Evolutionary conservation across 129 eudicot genomes (phyloP).

Genomic region (Tanacetum coccineum): DNA sequence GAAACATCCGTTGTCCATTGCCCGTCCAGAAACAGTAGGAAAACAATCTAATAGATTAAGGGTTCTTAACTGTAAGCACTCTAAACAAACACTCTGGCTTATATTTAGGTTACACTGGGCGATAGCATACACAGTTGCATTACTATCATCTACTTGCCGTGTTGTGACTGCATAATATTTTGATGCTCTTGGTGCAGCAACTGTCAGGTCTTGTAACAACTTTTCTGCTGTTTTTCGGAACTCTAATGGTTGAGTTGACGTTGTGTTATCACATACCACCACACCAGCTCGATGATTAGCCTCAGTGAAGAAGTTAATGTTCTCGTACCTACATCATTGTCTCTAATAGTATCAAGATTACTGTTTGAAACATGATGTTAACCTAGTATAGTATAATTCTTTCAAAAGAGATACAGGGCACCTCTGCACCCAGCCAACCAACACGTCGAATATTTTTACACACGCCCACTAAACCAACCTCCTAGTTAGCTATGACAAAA

Average conservation of each 20-base stretch:
- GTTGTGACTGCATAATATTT: slow-evolving; percentile 45
- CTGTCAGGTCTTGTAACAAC: slow-evolving; percentile 42
- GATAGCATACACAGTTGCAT: slow-evolving; percentile 41
- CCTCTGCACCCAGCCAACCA: background rate
- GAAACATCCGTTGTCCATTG: slow-evolving; percentile 60
- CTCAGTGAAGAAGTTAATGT: slow-evolving; percentile 41
- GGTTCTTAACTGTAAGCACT: slow-evolving; percentile 48
- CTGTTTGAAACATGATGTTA: background rate
- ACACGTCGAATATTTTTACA: background rate
- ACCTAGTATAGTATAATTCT: background rate
- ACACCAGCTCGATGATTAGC: slow-evolving; percentile 46
- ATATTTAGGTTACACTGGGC: slow-evolving; percentile 55
- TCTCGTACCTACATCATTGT: slow-evolving; percentile 44
- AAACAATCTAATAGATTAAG: slow-evolving; percentile 35
- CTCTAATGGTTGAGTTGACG: slow-evolving; percentile 37
- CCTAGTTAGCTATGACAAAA: background rate
- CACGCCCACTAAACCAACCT: background rate
- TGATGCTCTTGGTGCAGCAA: slow-evolving; percentile 47
- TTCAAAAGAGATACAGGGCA: background rate
- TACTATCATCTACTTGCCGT: slow-evolving; percentile 25
- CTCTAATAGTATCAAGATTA: background rate
- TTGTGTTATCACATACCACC: slow-evolving; percentile 44
- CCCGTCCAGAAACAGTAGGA: slow-evolving; percentile 50
- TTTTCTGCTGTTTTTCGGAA: slow-evolving; percentile 32
- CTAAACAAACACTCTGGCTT: slow-evolving; percentile 40